Base-by-base conservation (phyloP, 208 protist genomes). In the Polymyxa betae region DNA sequence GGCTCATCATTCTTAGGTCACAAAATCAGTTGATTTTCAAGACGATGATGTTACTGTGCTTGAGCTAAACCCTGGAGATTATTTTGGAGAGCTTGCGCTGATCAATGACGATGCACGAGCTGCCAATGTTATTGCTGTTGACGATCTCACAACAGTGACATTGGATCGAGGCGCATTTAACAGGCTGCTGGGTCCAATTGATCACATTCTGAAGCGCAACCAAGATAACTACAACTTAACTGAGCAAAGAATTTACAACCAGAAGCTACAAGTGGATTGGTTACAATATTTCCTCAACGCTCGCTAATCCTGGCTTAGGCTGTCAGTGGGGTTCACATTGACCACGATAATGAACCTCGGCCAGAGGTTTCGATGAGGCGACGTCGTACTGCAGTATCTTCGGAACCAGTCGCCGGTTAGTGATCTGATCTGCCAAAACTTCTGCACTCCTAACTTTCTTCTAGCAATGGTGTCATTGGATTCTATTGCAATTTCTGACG, bases 61-160 rank as follows among this genome's bases (percentile, higher is more conserved):
- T 0, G 29, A 45, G 32, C 38, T 91, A 0, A 43, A 72, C 0
- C 32, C 35, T 20, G 92, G 92, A 29, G 87, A 88, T 0, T 93
- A 93, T 41, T 93, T 93, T 87, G 92, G 92, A 0, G 92, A 93
- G 90, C n/a, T 91, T n/a, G 92, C 92, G 38, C 43, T 93, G 16
- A 82, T 93, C 5, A 78, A 90, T 5, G 41, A 92, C 38, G 29
- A 5, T 10, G 77, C 89, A 1, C 45, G 92, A 16, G 90, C 78
- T 10, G 90, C 92, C 0, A 93, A 91, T 44, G 88, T 93, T n/a
- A 45, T 90, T 38, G 64, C 92, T 38, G 38, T 45, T 38, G 91
- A 90, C 5, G 88, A 91, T 54, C 77, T 88, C 43, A 68, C 54
- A 16, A 66, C 54, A 32, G 54, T 66, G 20, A 66, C 54, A 16